Conservation (phyloP, 75 land plant species). For the Sequoia sempervirens region DNA sequence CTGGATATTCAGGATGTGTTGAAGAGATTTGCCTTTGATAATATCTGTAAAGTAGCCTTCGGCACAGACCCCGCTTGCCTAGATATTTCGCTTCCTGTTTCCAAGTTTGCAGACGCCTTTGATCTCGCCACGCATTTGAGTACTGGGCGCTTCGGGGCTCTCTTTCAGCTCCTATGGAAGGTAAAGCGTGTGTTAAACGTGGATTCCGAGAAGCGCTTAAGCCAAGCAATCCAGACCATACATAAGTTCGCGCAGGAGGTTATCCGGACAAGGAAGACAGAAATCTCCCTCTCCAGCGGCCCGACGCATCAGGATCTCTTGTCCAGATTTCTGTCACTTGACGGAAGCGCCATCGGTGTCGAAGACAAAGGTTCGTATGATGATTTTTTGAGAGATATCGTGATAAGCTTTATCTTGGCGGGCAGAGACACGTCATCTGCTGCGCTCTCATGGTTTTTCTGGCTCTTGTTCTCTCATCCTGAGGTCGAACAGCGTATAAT, state of each 20-base stretch:
- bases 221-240: slow-evolving; percentile 10
- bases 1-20: slow-evolving; percentile 7
- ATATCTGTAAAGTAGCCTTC: slow-evolving; percentile 22
- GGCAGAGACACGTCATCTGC: slow-evolving; percentile 58
- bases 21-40: slow-evolving; percentile 26
- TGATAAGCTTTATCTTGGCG: slow-evolving; percentile 55
- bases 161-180: slow-evolving; percentile 4
- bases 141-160: not conserved
- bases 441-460: slow-evolving; percentile 50
- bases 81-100: slow-evolving; percentile 13
- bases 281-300: slow-evolving; percentile 14
- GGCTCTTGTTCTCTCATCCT: slow-evolving; percentile 35
- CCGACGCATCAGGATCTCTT: slow-evolving; percentile 31
- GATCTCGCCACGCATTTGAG: slow-evolving; percentile 9
- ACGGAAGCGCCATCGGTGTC: slow-evolving; percentile 4
- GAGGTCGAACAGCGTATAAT: slow-evolving; percentile 18
- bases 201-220: slow-evolving; percentile 11
- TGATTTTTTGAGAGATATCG: slow-evolving; percentile 39
- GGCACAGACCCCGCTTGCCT: slow-evolving; percentile 26
- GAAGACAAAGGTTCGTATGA: slow-evolving; percentile 12
- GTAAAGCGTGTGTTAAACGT: slow-evolving; percentile 6
- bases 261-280: slow-evolving; percentile 11
- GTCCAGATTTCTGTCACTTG: slow-evolving; percentile 21
- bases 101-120: slow-evolving; percentile 14
- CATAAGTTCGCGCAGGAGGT: slow-evolving; percentile 17